phyloP scores from a whole-genome alignment of 2,329 filamentous ascomycete genomes.

The Sporothrix dimorphospora region DNA sequence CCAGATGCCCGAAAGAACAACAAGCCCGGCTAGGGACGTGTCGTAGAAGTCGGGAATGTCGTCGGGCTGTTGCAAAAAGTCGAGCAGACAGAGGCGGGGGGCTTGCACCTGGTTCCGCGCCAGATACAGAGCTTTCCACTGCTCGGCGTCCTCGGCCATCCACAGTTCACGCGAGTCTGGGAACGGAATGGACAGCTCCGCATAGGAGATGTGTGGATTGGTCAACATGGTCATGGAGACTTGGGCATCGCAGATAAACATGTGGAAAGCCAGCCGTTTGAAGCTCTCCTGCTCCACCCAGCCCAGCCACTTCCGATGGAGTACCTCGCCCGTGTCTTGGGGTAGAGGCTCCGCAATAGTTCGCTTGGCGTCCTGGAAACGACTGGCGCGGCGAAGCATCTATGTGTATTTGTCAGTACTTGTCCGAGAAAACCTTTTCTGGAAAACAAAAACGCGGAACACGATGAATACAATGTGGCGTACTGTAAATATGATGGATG shows the following conservation, averaged over 20 bases:
- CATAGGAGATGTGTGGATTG: slow-evolving; percentile 68
- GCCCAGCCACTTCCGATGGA: slow-evolving; percentile 29
- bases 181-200: slow-evolving; percentile 67
- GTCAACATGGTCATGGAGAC: slow-evolving; percentile 68
- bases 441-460: too few relatives aligned
- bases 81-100: neutral
- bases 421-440: too few relatives aligned
- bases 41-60: slow-evolving; percentile 28
- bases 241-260: slow-evolving; percentile 67
- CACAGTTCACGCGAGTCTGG: slow-evolving; percentile 66
- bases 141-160: slow-evolving; percentile 63
- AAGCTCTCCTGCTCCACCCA: slow-evolving; percentile 30
- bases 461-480: neutral
- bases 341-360: neutral
- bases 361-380: slow-evolving; percentile 16
- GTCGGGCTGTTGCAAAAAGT: slow-evolving; percentile 25
- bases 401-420: slow-evolving; percentile 8
- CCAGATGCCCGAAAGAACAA: slow-evolving; percentile 26
- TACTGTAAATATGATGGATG: slow-evolving; percentile 33
- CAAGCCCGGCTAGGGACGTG: slow-evolving; percentile 9
- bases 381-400: slow-evolving; percentile 30
- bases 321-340: slow-evolving; percentile 6
- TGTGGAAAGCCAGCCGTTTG: slow-evolving; percentile 62
- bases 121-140: slow-evolving; percentile 67
- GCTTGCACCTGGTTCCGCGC: slow-evolving; percentile 29